Conservation (phyloP, 495 filamentous ascomycete genomes). For the Penicillium canariense region DNA sequence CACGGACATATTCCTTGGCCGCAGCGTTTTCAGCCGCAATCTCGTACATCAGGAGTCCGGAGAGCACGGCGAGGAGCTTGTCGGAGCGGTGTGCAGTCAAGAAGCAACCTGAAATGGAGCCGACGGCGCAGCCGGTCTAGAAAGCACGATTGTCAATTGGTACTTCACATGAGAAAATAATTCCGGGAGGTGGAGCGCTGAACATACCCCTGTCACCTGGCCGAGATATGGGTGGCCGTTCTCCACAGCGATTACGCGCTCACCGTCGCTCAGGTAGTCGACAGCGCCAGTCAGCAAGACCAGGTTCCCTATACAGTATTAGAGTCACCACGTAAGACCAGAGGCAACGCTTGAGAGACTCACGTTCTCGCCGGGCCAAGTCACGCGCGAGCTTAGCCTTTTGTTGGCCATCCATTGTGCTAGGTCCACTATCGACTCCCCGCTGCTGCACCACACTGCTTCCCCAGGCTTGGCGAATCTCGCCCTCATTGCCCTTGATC, state of each 20-base stretch:
- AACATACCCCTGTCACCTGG: constrained; percentile 70
- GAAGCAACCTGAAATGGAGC: constrained; percentile 74
- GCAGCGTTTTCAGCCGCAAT: constrained; percentile 78
- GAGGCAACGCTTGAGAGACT: constrained; percentile 1
- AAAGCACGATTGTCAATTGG: constrained; percentile 9
- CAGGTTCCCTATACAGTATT: constrained; percentile 50
- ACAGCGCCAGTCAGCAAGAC: constrained; percentile 81
- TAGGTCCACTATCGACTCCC: constrained; percentile 79
- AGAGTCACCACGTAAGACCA: neutral
- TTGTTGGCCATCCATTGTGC: constrained; percentile 50
- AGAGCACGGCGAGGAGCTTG: constrained; percentile 64
- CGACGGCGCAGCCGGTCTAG: constrained; percentile 78
- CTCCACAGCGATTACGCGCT: constrained; percentile 58
- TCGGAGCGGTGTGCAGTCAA: constrained; percentile 59
- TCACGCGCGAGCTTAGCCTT: constrained; percentile 60
- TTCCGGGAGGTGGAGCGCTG: neutral
- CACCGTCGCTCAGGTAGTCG: constrained; percentile 79
- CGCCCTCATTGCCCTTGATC: constrained; percentile 93
- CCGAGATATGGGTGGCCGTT: constrained; percentile 80
- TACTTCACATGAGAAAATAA: neutral
- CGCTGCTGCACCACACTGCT: constrained; percentile 61
- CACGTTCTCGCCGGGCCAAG: constrained; percentile 62
- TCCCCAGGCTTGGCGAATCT: constrained; percentile 71
- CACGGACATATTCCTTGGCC: constrained; percentile 59
- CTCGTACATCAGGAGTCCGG: constrained; percentile 76